phyloP scores from a whole-genome alignment of 2,329 filamentous ascomycete species.

The Trichoderma hamatum region DNA sequence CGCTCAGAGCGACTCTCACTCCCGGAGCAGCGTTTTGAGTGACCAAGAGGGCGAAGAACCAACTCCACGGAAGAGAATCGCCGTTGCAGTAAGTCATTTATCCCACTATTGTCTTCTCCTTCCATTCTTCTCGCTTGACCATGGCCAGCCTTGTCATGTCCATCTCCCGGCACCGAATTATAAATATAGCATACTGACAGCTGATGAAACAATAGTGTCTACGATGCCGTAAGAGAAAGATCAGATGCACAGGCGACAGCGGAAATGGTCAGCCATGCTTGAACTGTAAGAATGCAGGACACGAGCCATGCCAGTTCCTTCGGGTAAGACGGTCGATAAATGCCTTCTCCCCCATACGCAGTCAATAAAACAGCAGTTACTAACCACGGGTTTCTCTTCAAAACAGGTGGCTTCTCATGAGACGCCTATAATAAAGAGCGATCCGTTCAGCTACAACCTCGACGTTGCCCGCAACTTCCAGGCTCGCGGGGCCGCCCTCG shows the following conservation, averaged over 20 bases:
- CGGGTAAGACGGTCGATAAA: constrained; percentile 58
- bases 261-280: constrained; percentile 76
- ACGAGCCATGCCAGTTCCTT: constrained; percentile 75
- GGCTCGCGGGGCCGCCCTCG: constrained; percentile 31
- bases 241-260: constrained; percentile 86
- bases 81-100: constrained; percentile 56
- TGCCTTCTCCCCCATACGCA: neutral
- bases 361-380: neutral
- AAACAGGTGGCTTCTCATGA: constrained; percentile 41
- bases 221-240: constrained; percentile 90
- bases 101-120: neutral
- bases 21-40: constrained; percentile 26
- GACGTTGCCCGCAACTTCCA: constrained; percentile 40
- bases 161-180: neutral
- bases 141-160: neutral
- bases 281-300: constrained; percentile 78
- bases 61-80: constrained; percentile 59
- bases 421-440: constrained; percentile 33
- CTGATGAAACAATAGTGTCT: constrained; percentile 64
- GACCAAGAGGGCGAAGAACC: constrained; percentile 40
- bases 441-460: constrained; percentile 37
- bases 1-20: constrained; percentile 21
- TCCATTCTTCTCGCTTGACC: neutral
- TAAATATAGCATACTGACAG: neutral
- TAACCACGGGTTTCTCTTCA: constrained; percentile 11